Evolutionary conservation across 805 yeast species (phyloP), one percentile per base, ranked within the genome.

Genomic region (Sungouiozyma ichnusensis): DNA sequence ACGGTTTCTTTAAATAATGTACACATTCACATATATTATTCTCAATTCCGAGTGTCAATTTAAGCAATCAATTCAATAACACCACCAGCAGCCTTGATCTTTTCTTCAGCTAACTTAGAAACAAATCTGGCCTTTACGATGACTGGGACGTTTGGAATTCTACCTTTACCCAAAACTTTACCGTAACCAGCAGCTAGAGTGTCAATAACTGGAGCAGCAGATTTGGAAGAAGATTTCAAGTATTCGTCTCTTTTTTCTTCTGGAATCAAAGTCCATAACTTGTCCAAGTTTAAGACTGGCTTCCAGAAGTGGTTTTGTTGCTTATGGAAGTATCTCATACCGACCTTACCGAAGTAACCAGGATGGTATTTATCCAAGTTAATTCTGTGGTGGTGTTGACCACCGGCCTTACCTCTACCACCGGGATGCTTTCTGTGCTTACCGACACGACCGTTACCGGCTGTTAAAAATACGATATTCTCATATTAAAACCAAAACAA

Each of bases 371-470:
- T 92, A 74, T 92, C 99, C 78, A 92, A 74, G 81, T 92, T 92
- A 73, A 92, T 88, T 81, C 99, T 86, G 96, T 92, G 98, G 77
- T 92, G 99, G 76, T 90, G 97, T 77, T 79, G 90, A 86, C 99
- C 99, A 90, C 99, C 99, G 71, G 99, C 99, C 88, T 76, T 90
- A 92, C 99, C 99, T 77, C 97, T 88, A 78, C 98, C 98, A 92
- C 98, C 98, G 60, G 98, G 97, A 67, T 85, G 92, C 95, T 92
- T 92, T 87, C 98, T 88, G 94, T 92, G 98, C 84, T 92, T 92
- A 76, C 99, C 99, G 74, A 92, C 76, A 81, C 99, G 94, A 85
- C 98, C 98, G 74, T 90, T 81, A 85, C 98, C 98, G 94, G 97
- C 97, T 84, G 65, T 61, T 42, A 20, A 42, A 43, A 47, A 40